These are phyloP conservation scores for Quercus cerris DNA, from an alignment of 306 rosid genomes.

Conservation along the genomic window DNA sequence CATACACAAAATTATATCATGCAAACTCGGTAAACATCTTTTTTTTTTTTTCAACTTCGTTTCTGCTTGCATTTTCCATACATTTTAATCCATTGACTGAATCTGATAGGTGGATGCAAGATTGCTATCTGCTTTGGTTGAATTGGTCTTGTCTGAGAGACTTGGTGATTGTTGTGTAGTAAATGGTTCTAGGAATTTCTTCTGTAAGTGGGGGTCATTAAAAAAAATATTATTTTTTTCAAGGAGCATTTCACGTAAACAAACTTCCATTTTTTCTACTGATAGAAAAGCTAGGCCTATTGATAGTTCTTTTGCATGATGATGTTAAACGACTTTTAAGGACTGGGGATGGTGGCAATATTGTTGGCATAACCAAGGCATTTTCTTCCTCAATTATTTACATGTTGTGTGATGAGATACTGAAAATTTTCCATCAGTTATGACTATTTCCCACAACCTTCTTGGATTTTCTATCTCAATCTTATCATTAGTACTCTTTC, in stretches of 20 bases:
- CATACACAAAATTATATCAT: constrained; percentile 60
- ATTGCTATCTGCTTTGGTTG: constrained; percentile 62
- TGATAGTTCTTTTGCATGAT: constrained; percentile 46
- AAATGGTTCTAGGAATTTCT: constrained; percentile 33
- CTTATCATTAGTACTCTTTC: constrained; percentile 41
- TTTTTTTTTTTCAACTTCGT: constrained; percentile 11
- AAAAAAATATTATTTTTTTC: constrained; percentile 53
- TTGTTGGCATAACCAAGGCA: constrained; percentile 37
- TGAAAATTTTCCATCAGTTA: constrained; percentile 29
- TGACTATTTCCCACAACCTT: constrained; percentile 41
- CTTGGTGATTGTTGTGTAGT: constrained; percentile 27
- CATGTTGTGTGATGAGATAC: constrained; percentile 32
- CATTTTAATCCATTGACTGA: constrained; percentile 37
- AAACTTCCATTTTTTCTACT: constrained; percentile 16
- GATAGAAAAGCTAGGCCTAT: constrained; percentile 23
- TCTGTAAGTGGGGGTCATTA: constrained; percentile 68
- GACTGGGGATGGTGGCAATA: constrained; percentile 27
- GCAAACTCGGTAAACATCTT: constrained; percentile 66
- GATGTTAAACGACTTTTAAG: constrained; percentile 33
- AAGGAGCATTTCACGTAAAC: constrained; percentile 33
- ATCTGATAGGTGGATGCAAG: constrained; percentile 66
- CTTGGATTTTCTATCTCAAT: constrained; percentile 43
- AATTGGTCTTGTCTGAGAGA: constrained; percentile 53
- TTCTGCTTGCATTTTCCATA: constrained; percentile 16
- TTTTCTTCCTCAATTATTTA: constrained; percentile 51